A percentile compares a stretch with the other conserved stretches of the same genome.
These are phyloP conservation scores for Citrus mangshanensis DNA, from an alignment of 345 rosid species.

Conservation along the genomic window DNA sequence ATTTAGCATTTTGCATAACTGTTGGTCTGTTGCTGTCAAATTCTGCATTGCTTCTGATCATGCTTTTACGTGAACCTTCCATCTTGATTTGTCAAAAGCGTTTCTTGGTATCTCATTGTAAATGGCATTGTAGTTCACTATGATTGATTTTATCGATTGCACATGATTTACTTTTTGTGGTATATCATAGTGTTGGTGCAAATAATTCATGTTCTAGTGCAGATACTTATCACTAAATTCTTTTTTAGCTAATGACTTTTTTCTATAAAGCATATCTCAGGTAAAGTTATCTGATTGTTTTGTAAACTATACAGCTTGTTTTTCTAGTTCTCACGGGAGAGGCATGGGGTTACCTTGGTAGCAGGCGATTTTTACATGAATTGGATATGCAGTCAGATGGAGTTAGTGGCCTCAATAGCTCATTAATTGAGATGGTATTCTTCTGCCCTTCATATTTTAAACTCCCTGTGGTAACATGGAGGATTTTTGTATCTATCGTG, in stretches of 20 bases:
- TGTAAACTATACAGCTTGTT: conserved; percentile 69
- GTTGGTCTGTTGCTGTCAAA: neutral
- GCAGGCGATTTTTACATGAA: conserved; percentile 92
- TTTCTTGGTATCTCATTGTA: neutral
- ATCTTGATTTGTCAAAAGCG: neutral
- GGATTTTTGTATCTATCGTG: neutral
- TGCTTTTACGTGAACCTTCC: neutral
- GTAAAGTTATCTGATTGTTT: conserved; percentile 15
- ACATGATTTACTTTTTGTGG: neutral
- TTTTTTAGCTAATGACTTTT: neutral
- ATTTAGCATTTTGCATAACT: neutral
- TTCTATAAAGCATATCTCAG: neutral
- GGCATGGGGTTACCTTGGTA: conserved; percentile 98
- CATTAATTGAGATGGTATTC: conserved; percentile 72
- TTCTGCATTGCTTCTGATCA: neutral
- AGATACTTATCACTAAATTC: neutral
- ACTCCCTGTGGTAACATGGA: neutral
- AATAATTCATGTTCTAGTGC: neutral
- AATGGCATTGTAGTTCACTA: neutral
- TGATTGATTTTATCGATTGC: neutral
- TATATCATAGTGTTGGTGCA: neutral
- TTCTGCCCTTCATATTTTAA: conserved; percentile 11
- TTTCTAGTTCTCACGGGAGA: conserved; percentile 93
- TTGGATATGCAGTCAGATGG: conserved; percentile 80
- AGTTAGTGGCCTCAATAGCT: conserved; percentile 62